Evolutionary conservation across 2,329 filamentous ascomycete species (phyloP), one percentile per base, ranked within the genome.

Genomic region (Phyllosticta citrichinensis): DNA sequence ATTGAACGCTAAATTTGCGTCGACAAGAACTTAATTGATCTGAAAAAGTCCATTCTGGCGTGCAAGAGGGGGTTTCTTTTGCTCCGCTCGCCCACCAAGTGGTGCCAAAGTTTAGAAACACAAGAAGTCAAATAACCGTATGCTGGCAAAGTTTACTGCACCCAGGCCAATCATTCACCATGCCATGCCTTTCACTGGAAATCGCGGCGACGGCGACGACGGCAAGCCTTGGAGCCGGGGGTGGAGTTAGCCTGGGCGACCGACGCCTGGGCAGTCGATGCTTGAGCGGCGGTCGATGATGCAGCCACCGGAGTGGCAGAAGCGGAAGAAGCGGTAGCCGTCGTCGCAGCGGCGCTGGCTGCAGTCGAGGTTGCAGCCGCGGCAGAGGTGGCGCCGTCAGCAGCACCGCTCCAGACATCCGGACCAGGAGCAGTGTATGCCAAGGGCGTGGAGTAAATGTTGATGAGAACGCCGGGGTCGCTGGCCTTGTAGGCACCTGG

Each of bases 381-480:
- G 14, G 40, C 40, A 47, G 40, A 47, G 6, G 40, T n/a, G n/a
- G 14, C 17, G 3, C 40, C 17, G 17, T 47, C 40, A n/a, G 47
- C 51, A 19, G 69, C 69, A 59, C 70, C 69, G 56, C 67, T 66
- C 65, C 72, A 77, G 58, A 76, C 70, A 17, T 66, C 68, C 55
- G 77, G 76, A n/a, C 77, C 77, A 22, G 76, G 76, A 57, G 75
- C 73, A 10, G 71, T 70, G 69, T 78, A 78, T 55, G 68, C 73
- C 59, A 70, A 69, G 62, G 67, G 66, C 61, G 64, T 62, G 60
- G 63, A 62, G 69, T 78, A 78, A 63, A 77, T 67, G 69, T 77
- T 69, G 69, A 77, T 76, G 4, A 73, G 65, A 57, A 78, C 69
- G 63, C 75, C 75, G 11, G 74, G 66, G 62, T 76, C 74, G 25